phyloP scores from a whole-genome alignment of 768 basidiomycete genomes.

The Lyophyllum semitale region DNA sequence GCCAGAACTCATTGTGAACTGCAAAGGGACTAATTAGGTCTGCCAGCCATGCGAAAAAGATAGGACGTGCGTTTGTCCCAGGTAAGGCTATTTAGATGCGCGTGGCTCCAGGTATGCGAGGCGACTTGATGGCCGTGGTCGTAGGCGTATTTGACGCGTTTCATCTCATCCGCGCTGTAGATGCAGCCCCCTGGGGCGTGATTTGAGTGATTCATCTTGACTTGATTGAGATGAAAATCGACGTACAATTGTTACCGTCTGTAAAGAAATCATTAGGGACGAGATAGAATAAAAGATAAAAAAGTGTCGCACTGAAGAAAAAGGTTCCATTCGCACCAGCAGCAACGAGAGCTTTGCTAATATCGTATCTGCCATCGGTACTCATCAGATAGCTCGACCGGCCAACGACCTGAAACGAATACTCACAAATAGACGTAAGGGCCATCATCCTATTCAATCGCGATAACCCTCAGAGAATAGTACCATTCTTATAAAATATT shows the following conservation, averaged over 20 bases:
- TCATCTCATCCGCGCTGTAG: slow-evolving; percentile 32
- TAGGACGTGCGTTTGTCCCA: slow-evolving; percentile 37
- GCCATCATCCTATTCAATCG: slow-evolving; percentile 40
- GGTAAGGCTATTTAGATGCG: slow-evolving; percentile 36
- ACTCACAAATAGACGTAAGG: slow-evolving; percentile 37
- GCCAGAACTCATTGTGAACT: slow-evolving; percentile 49
- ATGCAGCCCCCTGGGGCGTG: slow-evolving; percentile 35
- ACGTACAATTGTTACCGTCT: slow-evolving; percentile 21
- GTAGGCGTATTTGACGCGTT: slow-evolving; percentile 37
- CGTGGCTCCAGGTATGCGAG: slow-evolving; percentile 50
- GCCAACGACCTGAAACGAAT: neutral
- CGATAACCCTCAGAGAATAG: neutral
- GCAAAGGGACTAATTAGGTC: neutral
- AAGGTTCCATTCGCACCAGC: too few species aligned
- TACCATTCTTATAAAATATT: neutral
- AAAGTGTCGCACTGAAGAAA: slow-evolving; percentile 33
- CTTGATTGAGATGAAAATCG: neutral
- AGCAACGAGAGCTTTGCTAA: slow-evolving; percentile 24
- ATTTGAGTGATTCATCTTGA: neutral
- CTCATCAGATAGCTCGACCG: neutral
- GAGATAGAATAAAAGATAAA: neutral
- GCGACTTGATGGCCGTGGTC: too few species aligned
- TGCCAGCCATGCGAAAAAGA: neutral
- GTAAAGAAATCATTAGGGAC: neutral
- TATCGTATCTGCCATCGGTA: slow-evolving; percentile 27